Evolutionary conservation across 345 rosid species (phyloP), one percentile per base, ranked within the genome.

Genomic region (Rubroshorea leprosula): DNA sequence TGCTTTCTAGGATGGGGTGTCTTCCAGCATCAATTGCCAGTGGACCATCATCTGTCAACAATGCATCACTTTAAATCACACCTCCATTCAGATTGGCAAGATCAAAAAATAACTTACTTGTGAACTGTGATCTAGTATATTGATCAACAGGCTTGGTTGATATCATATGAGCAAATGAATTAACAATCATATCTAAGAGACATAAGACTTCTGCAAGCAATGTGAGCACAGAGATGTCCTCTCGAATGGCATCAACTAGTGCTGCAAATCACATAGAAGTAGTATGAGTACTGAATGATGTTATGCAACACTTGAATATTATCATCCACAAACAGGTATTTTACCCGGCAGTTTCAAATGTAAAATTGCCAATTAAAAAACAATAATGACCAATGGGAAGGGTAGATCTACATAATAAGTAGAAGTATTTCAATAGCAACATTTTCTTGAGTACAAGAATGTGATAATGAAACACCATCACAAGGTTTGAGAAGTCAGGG

Each of bases 21-120:
- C 97, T 81, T 72, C 97, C 98, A 58, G 87, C 82, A 69, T 92
- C 97, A 65, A 92, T 85, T 66, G 94, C 98, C 67, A 92, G 67
- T 57, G 98, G 98, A 68, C 97, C 96, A 81, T 69, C 73, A 51
- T 78, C 98, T 92, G 75, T 61, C 57, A 78, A 27, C 38, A 53
- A 20, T 31, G 7, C 53, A 44, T 68, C 31, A 49, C 20, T 2
- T 18, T 27, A 19, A 44, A 52, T 18, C 17, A 23, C 16, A 8
- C 23, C 51, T 14, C n/a, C 21, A 53, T 19, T 35, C 21, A 43
- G 26, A 41, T 26, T 13, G 25, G 58, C 51, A 53, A 62, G 14
- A 43, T 5, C 15, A 43, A 15, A 62, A 20, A 63, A 63, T 47
- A 35, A 66, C 64, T 62, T 65, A 92, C 98, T 85, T 27, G 97